Conservation (phyloP, 164 flowering plant species). For the Sedum album region DNA sequence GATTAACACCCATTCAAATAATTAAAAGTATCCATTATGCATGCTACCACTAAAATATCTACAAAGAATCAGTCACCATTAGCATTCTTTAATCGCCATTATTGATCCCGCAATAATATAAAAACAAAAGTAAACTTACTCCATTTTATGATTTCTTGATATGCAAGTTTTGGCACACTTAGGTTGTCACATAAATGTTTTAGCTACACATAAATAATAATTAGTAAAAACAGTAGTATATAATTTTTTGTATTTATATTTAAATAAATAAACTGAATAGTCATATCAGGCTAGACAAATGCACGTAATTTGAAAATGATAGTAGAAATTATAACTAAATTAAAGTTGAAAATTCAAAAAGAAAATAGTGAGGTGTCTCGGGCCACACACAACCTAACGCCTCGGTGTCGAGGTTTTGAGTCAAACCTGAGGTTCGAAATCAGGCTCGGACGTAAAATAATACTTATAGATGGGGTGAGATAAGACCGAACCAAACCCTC, state of each 20-base stretch:
- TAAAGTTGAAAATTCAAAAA: background rate
- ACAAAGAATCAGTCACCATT: conserved; percentile 1
- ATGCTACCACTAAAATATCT: background rate
- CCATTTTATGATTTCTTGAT: too few relatives aligned
- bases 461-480: conserved; percentile 19
- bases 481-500: conserved; percentile 12
- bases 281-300: too few relatives aligned
- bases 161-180: too few relatives aligned
- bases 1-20: background rate
- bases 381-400: background rate
- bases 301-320: background rate
- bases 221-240: too few relatives aligned
- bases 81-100: background rate
- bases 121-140: background rate
- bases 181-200: too few relatives aligned
- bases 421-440: conserved; percentile 7
- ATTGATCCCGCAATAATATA: background rate
- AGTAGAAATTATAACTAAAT: background rate
- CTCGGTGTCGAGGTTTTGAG: background rate
- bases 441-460: conserved; percentile 18
- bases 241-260: too few relatives aligned
- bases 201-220: too few relatives aligned
- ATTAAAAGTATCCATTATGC: background rate
- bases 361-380: background rate
- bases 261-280: too few relatives aligned